These are phyloP conservation scores for Malus hybrid DNA, from an alignment of 331 rosid genomes.

Conservation along the genomic window DNA sequence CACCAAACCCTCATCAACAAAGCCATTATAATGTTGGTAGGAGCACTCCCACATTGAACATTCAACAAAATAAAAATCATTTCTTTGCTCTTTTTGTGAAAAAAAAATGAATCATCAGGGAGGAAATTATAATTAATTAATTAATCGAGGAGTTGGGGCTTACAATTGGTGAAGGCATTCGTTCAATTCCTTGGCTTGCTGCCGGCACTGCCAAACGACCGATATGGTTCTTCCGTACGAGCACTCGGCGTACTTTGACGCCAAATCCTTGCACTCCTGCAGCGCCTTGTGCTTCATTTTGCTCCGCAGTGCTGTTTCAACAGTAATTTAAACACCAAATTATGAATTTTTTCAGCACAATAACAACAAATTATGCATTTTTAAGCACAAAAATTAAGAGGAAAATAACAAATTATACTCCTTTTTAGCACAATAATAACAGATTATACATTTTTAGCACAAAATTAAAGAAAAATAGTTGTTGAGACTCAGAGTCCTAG, in stretches of 20 bases:
- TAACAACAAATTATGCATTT: too few relatives aligned
- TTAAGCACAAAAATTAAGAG: neutral
- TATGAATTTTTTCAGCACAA: too few relatives aligned
- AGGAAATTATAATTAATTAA: too few relatives aligned
- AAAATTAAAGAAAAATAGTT: neutral
- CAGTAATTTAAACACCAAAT: neutral
- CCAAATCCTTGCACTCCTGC: conserved; percentile 66
- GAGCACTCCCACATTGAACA: too few relatives aligned
- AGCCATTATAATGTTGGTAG: too few relatives aligned
- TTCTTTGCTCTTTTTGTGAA: too few relatives aligned
- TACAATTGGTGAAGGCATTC: conserved; percentile 79
- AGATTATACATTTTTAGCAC: too few relatives aligned
- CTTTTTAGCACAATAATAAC: too few relatives aligned
- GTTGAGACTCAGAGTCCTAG: neutral
- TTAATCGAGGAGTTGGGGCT: conserved; percentile 7
- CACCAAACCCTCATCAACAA: too few relatives aligned
- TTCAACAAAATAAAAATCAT: neutral
- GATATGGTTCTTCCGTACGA: conserved; percentile 71
- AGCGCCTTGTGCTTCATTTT: conserved; percentile 94
- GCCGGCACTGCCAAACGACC: conserved; percentile 81
- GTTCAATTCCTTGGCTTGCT: conserved; percentile 75
- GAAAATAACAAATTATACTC: too few relatives aligned
- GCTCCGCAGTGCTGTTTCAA: conserved; percentile 60
- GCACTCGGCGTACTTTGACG: conserved; percentile 75
- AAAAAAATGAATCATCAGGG: neutral